phyloP scores from a whole-genome alignment of 495 filamentous ascomycete species.

The Hypoxylon perforatum region DNA sequence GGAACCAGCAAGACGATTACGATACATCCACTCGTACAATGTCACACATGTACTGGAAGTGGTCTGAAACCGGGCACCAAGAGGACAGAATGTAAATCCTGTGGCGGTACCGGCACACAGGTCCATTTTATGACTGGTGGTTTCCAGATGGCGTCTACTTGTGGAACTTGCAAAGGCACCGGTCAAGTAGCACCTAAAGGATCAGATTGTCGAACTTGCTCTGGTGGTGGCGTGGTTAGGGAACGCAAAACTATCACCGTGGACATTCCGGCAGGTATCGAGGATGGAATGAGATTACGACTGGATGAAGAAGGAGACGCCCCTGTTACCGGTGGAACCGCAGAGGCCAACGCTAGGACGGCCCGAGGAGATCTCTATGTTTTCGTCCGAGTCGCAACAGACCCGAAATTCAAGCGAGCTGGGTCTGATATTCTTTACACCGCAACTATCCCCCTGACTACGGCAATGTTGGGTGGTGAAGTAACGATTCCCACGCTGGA shows the following conservation, averaged over 20 bases:
- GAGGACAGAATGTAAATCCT: constrained; percentile 76
- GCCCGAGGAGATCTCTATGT: constrained; percentile 88
- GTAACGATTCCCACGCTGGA: constrained; percentile 90
- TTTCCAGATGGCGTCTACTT: constrained; percentile 95
- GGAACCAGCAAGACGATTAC: constrained; percentile 81
- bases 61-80: constrained; percentile 85
- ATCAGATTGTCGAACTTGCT: constrained; percentile 80
- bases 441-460: constrained; percentile 89
- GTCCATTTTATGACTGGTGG: constrained; percentile 90
- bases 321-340: constrained; percentile 73
- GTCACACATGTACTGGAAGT: constrained; percentile 81
- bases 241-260: constrained; percentile 83
- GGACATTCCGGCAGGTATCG: constrained; percentile 93
- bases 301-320: constrained; percentile 87
- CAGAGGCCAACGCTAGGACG: constrained; percentile 66
- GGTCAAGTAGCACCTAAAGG: constrained; percentile 78
- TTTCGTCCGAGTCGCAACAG: constrained; percentile 81
- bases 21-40: constrained; percentile 80
- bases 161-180: constrained; percentile 78
- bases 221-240: constrained; percentile 79
- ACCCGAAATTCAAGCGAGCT: constrained; percentile 84
- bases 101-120: constrained; percentile 85
- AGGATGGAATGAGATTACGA: constrained; percentile 92
- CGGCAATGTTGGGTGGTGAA: constrained; percentile 90
- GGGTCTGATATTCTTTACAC: constrained; percentile 94